Percentiles rank a stretch among this genome's conserved stretches.
Conservation (phyloP, 108 stramenopile genomes). For the Poteriospumella lacustris region DNA sequence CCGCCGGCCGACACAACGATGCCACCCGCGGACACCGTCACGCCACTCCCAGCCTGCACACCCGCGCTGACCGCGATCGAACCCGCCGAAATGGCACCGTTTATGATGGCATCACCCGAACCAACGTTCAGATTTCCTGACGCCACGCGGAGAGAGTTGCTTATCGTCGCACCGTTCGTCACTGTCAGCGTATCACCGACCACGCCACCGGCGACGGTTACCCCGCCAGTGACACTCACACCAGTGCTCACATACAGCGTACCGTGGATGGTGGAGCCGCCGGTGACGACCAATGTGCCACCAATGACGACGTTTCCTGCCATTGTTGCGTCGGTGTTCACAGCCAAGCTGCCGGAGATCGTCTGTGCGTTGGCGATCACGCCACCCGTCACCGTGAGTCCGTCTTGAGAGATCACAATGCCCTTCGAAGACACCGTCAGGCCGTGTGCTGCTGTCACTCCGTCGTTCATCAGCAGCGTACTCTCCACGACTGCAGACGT, state of each 20-base stretch:
- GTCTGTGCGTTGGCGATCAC: background rate
- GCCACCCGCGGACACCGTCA: conserved; percentile 4
- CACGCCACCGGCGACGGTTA: background rate
- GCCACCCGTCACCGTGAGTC: conserved; percentile 5
- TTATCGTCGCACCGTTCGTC: background rate
- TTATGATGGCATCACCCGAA: background rate
- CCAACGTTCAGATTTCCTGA: background rate
- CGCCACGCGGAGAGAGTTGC: background rate
- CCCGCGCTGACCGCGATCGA: background rate
- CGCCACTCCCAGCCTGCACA: background rate
- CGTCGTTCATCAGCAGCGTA: too few relatives aligned
- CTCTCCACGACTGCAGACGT: too few relatives aligned
- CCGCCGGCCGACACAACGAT: background rate
- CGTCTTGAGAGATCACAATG: background rate
- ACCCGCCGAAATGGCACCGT: background rate
- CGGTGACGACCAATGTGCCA: background rate
- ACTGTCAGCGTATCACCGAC: background rate
- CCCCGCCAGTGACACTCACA: background rate
- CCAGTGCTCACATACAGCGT: background rate
- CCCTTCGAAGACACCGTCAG: background rate
- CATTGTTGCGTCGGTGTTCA: background rate
- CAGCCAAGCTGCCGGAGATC: background rate
- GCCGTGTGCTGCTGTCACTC: too few relatives aligned
- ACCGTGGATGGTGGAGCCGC: background rate
- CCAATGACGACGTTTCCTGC: background rate